Evolutionary conservation across 108 stramenopile species (phyloP).

Genomic region (Skeletonema tropicum): DNA sequence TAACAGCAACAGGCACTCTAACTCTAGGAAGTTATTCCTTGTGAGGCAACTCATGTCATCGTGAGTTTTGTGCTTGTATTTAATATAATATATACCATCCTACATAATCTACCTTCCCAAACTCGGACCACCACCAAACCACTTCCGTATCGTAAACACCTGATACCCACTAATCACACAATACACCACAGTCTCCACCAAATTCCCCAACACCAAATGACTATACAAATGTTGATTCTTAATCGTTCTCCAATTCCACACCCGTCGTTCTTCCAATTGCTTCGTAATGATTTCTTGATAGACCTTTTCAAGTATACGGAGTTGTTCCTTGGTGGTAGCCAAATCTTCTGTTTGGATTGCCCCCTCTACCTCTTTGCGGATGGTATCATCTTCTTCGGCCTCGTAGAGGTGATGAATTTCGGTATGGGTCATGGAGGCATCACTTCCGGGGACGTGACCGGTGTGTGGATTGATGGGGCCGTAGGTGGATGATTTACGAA

Average conservation of each 20-base stretch:
- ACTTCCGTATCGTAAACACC: constrained; percentile 83
- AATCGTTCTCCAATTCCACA: constrained; percentile 57
- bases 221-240: constrained; percentile 86
- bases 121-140: constrained; percentile 35
- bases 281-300: constrained; percentile 73
- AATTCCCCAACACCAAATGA: constrained; percentile 78
- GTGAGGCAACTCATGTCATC: no score
- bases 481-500: constrained; percentile 69
- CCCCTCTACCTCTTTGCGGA: constrained; percentile 42
- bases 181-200: constrained; percentile 78
- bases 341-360: constrained; percentile 84
- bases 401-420: constrained; percentile 59
- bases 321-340: constrained; percentile 53
- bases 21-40: no score
- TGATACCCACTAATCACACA: constrained; percentile 82
- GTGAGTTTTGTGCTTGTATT: no score
- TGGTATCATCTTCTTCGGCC: constrained; percentile 64
- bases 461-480: constrained; percentile 63
- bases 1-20: no score
- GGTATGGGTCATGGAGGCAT: constrained; percentile 53
- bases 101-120: constrained; percentile 56
- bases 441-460: constrained; percentile 69
- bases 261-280: constrained; percentile 77
- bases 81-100: not conserved
- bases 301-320: constrained; percentile 67